phyloP scores from a whole-genome alignment of 1,284 basidiomycete genomes.

The Wolfiporia cocos region DNA sequence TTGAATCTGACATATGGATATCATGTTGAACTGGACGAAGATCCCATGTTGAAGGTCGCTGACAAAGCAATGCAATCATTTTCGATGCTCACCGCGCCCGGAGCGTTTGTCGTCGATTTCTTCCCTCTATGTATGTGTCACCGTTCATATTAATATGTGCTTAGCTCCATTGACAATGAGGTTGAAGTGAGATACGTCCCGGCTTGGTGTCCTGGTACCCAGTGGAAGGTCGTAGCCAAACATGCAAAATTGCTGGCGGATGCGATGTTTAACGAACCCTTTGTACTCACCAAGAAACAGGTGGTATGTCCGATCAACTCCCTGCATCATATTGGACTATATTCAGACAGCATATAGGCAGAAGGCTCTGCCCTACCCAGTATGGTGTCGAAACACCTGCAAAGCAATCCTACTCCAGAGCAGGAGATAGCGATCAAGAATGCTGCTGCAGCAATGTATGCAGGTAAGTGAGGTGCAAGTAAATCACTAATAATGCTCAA shows the following conservation, averaged over 20 bases:
- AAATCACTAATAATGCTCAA: too few species aligned
- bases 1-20: constrained; percentile 8
- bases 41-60: constrained; percentile 8
- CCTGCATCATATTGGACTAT: too few species aligned
- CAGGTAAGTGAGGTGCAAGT: too few species aligned
- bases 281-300: constrained; percentile 17
- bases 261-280: constrained; percentile 17
- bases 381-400: constrained; percentile 19
- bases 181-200: constrained; percentile 11
- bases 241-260: constrained; percentile 7
- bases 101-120: constrained; percentile 10
- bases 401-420: constrained; percentile 14
- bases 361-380: constrained; percentile 22
- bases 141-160: not conserved
- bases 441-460: constrained; percentile 22
- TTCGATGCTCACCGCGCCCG: constrained; percentile 6
- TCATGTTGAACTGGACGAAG: constrained; percentile 4
- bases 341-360: too few species aligned
- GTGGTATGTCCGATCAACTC: constrained; percentile 12
- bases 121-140: constrained; percentile 8
- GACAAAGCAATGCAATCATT: constrained; percentile 7
- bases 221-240: constrained; percentile 7
- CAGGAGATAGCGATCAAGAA: constrained; percentile 23
- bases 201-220: constrained; percentile 10
- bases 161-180: constrained; percentile 5